These are phyloP conservation scores for Hibiscus syriacus DNA, from an alignment of 345 rosid genomes.

Conservation along the genomic window DNA sequence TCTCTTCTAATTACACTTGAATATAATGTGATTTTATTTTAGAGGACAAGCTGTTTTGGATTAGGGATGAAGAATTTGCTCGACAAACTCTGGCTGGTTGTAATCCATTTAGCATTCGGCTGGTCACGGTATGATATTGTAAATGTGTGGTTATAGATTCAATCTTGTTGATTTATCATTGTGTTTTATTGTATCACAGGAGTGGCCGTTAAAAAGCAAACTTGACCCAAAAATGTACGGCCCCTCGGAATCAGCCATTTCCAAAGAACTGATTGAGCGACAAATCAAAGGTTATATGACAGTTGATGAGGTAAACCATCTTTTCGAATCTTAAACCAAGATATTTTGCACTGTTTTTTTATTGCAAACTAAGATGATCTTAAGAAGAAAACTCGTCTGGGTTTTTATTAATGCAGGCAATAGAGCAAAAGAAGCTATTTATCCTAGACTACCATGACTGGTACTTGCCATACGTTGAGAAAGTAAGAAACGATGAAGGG, in stretches of 20 bases:
- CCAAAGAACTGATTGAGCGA: slow-evolving; percentile 40
- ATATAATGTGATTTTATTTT: slow-evolving; percentile 19
- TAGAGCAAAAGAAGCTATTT: not conserved
- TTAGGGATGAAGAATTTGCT: slow-evolving; percentile 64
- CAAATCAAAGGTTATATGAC: slow-evolving; percentile 50
- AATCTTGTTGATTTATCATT: too few relatives aligned
- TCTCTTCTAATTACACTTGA: not conserved
- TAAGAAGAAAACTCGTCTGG: not conserved
- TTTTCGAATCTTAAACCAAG: not conserved
- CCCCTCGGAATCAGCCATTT: slow-evolving; percentile 55
- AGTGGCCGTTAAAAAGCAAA: slow-evolving; percentile 73
- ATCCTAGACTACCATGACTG: slow-evolving; percentile 31
- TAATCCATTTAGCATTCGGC: slow-evolving; percentile 48
- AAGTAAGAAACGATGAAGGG: slow-evolving; percentile 34
- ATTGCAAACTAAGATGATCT: too few relatives aligned
- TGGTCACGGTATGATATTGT: slow-evolving; percentile 40
- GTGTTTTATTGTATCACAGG: too few relatives aligned
- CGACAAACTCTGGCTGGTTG: slow-evolving; percentile 78
- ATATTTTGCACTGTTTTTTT: not conserved
- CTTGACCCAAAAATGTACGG: slow-evolving; percentile 65
- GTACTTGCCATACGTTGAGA: slow-evolving; percentile 43
- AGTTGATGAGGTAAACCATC: slow-evolving; percentile 35
- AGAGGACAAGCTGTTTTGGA: slow-evolving; percentile 68
- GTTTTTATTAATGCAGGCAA: not conserved
- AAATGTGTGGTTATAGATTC: slow-evolving; percentile 35